Evolutionary conservation across 768 basidiomycete species (phyloP).

Genomic region (Fomitopsis pulvina): DNA sequence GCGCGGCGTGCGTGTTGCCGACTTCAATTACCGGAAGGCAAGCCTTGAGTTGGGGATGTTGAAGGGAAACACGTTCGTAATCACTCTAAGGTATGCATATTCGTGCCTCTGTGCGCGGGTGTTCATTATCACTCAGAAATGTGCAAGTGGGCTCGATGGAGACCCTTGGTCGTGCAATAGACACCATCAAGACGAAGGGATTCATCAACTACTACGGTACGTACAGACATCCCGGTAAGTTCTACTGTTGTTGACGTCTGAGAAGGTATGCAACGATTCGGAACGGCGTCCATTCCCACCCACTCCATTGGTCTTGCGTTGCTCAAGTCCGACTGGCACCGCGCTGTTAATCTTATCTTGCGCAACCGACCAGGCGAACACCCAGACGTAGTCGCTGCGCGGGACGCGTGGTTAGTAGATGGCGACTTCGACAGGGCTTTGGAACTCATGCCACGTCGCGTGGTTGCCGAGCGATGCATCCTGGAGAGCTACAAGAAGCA

Average conservation of each 20-base stretch:
- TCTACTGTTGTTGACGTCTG: background rate
- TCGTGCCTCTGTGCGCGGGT: slow-evolving; percentile 1
- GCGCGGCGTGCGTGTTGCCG: slow-evolving; percentile 81
- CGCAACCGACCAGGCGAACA: slow-evolving; percentile 85
- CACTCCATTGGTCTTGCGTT: slow-evolving; percentile 91
- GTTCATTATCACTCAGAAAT: slow-evolving; percentile 47
- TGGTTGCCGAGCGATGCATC: slow-evolving; percentile 90
- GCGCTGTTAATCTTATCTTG: slow-evolving; percentile 78
- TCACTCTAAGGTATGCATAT: slow-evolving; percentile 76
- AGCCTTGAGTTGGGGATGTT: slow-evolving; percentile 91
- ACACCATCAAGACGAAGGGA: slow-evolving; percentile 72
- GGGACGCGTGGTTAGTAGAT: slow-evolving; percentile 86
- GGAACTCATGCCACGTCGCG: slow-evolving; percentile 80
- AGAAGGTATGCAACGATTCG: slow-evolving; percentile 96
- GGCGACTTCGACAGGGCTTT: slow-evolving; percentile 76
- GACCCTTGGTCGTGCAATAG: slow-evolving; percentile 68
- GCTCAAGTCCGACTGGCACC: slow-evolving; percentile 85
- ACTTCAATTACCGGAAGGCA: slow-evolving; percentile 78
- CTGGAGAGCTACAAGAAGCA: slow-evolving; percentile 86
- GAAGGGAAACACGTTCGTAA: slow-evolving; percentile 92
- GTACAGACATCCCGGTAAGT: background rate
- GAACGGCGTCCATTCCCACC: slow-evolving; percentile 92
- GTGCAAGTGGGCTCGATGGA: slow-evolving; percentile 73
- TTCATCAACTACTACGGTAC: slow-evolving; percentile 98
- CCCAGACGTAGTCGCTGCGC: slow-evolving; percentile 78